Percentiles rank a stretch among this genome's conserved stretches.
phyloP scores from a whole-genome alignment of 768 basidiomycete species.

The Mycena rosella region DNA sequence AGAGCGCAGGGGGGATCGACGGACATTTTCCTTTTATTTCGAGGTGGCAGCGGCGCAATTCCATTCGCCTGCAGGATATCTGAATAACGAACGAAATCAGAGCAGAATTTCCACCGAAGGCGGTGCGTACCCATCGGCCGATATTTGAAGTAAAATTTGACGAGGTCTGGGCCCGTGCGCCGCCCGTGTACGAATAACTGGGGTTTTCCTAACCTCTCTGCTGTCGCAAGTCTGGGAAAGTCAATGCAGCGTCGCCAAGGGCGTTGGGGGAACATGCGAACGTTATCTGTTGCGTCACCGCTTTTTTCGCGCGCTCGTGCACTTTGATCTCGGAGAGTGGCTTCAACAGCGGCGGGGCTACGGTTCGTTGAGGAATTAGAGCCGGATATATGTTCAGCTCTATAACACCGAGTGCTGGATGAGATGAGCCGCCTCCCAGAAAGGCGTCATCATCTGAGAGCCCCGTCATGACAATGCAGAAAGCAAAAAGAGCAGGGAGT shows the following conservation, averaged over 20 bases:
- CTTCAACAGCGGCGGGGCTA: no score
- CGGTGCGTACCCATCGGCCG: slow-evolving; percentile 7
- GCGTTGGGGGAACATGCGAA: neutral
- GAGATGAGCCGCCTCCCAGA: slow-evolving; percentile 9
- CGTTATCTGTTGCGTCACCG: slow-evolving; percentile 32
- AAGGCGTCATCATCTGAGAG: slow-evolving; percentile 39
- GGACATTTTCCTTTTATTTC: neutral
- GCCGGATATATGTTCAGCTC: neutral
- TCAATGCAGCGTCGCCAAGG: neutral
- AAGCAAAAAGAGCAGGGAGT: neutral
- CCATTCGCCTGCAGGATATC: slow-evolving; percentile 26
- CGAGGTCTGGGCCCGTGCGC: slow-evolving; percentile 2
- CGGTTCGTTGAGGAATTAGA: neutral
- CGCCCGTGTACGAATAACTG: accelerated
- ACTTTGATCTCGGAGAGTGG: slow-evolving; percentile 44
- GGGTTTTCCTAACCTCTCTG: neutral
- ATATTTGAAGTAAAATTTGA: slow-evolving; percentile 26
- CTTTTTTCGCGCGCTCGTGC: slow-evolving; percentile 31
- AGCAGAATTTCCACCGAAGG: neutral
- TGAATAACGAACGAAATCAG: no score
- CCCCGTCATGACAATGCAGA: no score
- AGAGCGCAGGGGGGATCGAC: neutral
- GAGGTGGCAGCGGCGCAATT: slow-evolving; percentile 12
- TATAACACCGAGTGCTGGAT: slow-evolving; percentile 4
- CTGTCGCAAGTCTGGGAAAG: slow-evolving; percentile 1